Conservation (phyloP, 1,284 basidiomycete species). For the Trichosporon sp. region DNA sequence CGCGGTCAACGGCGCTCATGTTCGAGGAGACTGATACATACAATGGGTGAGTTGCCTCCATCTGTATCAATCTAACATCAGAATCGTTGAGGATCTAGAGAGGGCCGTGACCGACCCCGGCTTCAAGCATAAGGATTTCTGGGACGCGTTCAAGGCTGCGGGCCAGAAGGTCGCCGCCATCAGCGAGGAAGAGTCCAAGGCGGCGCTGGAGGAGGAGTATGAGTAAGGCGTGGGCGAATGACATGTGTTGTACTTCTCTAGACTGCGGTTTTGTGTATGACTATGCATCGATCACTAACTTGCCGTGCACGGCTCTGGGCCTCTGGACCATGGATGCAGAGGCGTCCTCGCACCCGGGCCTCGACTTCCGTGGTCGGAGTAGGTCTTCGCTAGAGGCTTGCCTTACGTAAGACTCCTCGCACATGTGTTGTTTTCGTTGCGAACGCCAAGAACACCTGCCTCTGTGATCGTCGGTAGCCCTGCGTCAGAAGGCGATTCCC, state of each 20-base stretch:
- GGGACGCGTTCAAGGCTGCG: conserved; percentile 43
- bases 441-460: too few relatives aligned
- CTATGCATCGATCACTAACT: background rate
- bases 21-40: conserved; percentile 49
- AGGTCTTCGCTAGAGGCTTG: too few relatives aligned
- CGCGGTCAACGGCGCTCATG: conserved; percentile 62
- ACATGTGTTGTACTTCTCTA: background rate
- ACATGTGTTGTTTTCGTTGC: too few relatives aligned
- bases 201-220: conserved; percentile 35
- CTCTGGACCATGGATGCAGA: too few relatives aligned
- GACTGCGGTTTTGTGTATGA: background rate
- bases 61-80: conserved; percentile 9
- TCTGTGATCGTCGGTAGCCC: too few relatives aligned
- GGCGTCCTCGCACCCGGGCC: background rate
- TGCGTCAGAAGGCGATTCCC: too few relatives aligned
- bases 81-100: conserved; percentile 37
- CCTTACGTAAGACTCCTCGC: too few relatives aligned
- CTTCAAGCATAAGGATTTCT: conserved; percentile 49
- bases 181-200: conserved; percentile 38
- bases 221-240: conserved; percentile 1
- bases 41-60: conserved; percentile 33
- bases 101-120: conserved; percentile 28
- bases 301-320: background rate
- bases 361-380: background rate
- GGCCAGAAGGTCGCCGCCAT: conserved; percentile 33